phyloP scores from a whole-genome alignment of 2,329 filamentous ascomycete genomes.

The Penicillium polonicum region DNA sequence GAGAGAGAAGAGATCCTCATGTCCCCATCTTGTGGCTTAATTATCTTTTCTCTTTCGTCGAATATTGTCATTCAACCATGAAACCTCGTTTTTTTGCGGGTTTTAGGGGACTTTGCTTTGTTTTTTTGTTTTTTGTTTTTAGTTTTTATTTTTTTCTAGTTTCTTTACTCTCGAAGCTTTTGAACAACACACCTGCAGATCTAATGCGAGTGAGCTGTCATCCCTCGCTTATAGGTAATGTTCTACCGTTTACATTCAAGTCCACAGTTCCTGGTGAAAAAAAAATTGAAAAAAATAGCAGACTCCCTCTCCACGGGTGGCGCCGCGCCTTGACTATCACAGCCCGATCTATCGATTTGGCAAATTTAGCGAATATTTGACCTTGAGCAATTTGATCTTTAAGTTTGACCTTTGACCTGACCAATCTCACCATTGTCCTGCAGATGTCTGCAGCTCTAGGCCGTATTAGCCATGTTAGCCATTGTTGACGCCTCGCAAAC shows the following conservation, averaged over 20 bases:
- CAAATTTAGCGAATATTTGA: background rate
- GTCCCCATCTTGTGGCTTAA: slow-evolving; percentile 3
- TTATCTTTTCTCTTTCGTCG: slow-evolving; percentile 3
- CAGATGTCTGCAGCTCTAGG: slow-evolving; percentile 4
- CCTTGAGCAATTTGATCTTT: background rate
- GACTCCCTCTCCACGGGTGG: slow-evolving; percentile 3
- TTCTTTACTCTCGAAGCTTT: background rate
- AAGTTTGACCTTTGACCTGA: background rate
- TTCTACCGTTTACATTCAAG: background rate
- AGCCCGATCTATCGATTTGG: slow-evolving; percentile 7
- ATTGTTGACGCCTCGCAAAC: slow-evolving; percentile 18
- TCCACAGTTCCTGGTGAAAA: background rate
- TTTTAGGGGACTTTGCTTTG: background rate
- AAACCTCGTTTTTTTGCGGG: background rate
- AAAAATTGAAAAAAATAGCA: background rate
- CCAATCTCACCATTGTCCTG: background rate
- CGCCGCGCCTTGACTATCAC: slow-evolving; percentile 1
- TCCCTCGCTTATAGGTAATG: background rate
- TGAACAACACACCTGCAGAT: background rate
- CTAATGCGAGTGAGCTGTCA: slow-evolving; percentile 1
- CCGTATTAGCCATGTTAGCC: slow-evolving; percentile 3
- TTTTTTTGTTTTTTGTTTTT: background rate
- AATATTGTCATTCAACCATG: slow-evolving; percentile 4
- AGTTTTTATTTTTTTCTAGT: no score
- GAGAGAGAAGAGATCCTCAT: slow-evolving; percentile 3